Evolutionary conservation across 345 rosid species (phyloP).

Genomic region (Carallia pectinifolia): DNA sequence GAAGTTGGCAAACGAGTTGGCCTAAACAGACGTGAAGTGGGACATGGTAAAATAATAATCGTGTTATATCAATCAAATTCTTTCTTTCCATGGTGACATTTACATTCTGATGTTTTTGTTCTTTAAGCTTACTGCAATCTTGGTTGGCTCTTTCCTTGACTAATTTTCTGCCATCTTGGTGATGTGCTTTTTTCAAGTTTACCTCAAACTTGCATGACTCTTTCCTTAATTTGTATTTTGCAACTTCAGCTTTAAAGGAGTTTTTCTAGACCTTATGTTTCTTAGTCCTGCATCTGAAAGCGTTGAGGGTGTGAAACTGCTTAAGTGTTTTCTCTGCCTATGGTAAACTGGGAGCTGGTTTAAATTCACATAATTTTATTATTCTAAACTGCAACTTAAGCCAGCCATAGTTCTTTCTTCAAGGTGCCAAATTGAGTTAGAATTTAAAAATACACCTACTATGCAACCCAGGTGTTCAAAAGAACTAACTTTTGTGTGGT

Average conservation of each 20-base stretch:
- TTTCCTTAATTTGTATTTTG: too few relatives aligned
- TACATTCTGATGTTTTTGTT: too few relatives aligned
- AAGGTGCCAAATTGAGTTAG: not conserved
- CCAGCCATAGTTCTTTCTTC: not conserved
- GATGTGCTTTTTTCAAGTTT: not conserved
- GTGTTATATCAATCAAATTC: too few relatives aligned
- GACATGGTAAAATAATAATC: conserved; percentile 60
- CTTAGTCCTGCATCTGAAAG: too few relatives aligned
- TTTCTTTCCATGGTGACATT: too few relatives aligned
- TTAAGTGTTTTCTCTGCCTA: too few relatives aligned
- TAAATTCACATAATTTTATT: not conserved
- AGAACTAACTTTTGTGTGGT: conserved; percentile 10
- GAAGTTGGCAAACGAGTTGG: conserved; percentile 94
- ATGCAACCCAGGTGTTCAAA: not conserved
- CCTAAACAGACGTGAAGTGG: conserved; percentile 97
- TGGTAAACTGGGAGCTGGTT: not conserved
- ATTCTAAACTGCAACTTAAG: not conserved
- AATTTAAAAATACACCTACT: too few relatives aligned
- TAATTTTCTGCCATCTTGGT: not conserved
- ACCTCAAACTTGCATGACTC: too few relatives aligned
- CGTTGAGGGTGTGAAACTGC: too few relatives aligned
- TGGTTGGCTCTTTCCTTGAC: conserved; percentile 1
- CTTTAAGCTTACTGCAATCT: too few relatives aligned
- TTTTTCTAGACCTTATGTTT: too few relatives aligned
- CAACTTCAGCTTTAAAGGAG: too few relatives aligned